Evolutionary conservation across 768 basidiomycete genomes (phyloP), one percentile per base, ranked within the genome.

Genomic region (Pulveroboletus sp.): DNA sequence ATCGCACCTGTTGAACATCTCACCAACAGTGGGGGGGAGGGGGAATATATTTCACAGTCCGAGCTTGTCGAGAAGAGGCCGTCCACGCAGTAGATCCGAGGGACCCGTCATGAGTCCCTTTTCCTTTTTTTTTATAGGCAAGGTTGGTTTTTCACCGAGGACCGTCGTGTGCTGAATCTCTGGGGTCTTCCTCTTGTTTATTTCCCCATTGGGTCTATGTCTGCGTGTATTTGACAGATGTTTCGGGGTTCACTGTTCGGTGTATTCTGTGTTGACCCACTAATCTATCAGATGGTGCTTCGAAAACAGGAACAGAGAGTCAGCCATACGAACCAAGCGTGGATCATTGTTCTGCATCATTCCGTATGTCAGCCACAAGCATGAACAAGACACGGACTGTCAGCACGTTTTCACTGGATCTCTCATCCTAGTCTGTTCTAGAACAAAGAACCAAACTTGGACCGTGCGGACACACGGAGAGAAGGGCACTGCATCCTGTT

Each of bases 21-120:
- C 31, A 26, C 43, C 33, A 40, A 38, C 28, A 9, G 41, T 39
- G 21, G 18, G 35, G 31, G 12, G n/a, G 39, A 49, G 35, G 37
- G 12, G 15, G 39, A 47, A n/a, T 46, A 43, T 8, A 15, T 51
- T 54, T 65, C 50, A 57, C 53, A 49, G 46, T 50, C 62, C 53
- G 50, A 59, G 52, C 48, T 33, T 21, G 50, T 52, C 52, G 12
- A 55, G 41, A 54, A 46, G 49, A 56, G 41, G 49, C 21, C 6
- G 38, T 46, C 43, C 57, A 59, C 41, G 52, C 50, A 40, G 57
- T 51, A 39, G 7, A 10, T 33, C 14, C 26, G 28, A 36, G 26
- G 46, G 37, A 43, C 41, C 37, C 43, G 32, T 28, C 47, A 50
- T 2, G 47, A 42, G 49, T 47, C 5, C 42, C 42, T 43, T 55